phyloP scores from a whole-genome alignment of 768 basidiomycete genomes.

The Pleurotus pulmonarius region DNA sequence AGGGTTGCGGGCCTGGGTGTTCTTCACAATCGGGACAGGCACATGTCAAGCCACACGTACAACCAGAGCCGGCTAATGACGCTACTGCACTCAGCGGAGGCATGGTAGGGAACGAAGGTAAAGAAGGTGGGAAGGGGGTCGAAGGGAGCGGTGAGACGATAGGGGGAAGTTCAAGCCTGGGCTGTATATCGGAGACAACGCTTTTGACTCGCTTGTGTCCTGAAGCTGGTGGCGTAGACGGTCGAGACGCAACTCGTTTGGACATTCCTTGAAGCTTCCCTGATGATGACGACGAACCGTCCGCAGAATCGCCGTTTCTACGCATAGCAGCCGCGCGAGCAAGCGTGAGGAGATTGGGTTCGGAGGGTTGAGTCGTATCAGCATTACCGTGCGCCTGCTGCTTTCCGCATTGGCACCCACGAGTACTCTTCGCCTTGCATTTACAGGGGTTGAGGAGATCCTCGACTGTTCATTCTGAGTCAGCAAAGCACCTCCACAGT shows the following conservation, averaged over 20 bases:
- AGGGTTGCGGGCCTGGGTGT: conserved; percentile 55
- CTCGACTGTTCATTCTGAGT: conserved; percentile 38
- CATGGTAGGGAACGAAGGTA: conserved; percentile 52
- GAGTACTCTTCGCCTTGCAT: conserved; percentile 33
- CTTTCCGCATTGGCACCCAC: conserved; percentile 50
- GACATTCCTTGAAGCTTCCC: not conserved
- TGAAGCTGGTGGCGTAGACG: conserved; percentile 25
- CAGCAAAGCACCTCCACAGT: no score
- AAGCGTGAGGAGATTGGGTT: conserved; percentile 25
- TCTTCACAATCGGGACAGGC: conserved; percentile 71
- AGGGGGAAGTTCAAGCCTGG: conserved; percentile 46
- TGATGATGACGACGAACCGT: conserved; percentile 12
- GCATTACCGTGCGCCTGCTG: conserved; percentile 7
- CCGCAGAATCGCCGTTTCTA: conserved; percentile 12
- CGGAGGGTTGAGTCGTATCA: conserved; percentile 8
- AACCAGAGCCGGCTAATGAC: conserved; percentile 64
- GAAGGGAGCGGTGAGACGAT: conserved; percentile 29
- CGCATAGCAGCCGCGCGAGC: conserved; percentile 35
- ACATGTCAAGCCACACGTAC: conserved; percentile 68
- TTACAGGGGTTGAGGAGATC: conserved; percentile 61
- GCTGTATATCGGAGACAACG: conserved; percentile 13
- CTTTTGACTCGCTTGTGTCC: conserved; percentile 18
- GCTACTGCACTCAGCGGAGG: conserved; percentile 56
- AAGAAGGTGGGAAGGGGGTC: conserved; percentile 15
- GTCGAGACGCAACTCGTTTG: conserved; percentile 6